Conservation (phyloP, 2,329 filamentous ascomycete species). For the Ophiostoma triangulosporum region DNA sequence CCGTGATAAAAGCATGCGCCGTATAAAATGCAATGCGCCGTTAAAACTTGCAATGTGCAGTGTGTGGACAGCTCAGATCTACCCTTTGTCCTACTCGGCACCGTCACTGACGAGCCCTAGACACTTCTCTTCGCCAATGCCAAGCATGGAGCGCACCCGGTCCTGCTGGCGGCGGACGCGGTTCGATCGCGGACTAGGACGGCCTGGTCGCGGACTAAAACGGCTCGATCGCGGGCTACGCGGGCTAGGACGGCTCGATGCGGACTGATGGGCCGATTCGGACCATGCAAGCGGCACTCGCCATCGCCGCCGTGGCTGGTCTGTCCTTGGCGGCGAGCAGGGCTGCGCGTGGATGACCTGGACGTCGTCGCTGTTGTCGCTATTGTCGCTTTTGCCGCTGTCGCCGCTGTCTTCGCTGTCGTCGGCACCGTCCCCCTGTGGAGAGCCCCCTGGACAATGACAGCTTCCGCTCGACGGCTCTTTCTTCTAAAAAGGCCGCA, state of each 20-base stretch:
- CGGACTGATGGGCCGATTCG: neutral
- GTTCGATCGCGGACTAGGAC: neutral
- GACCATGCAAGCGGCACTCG: neutral
- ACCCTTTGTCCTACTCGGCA: neutral
- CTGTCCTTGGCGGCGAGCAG: neutral
- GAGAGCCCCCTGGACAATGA: neutral
- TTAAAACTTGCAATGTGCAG: no score
- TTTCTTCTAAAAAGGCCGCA: slow-evolving; percentile 1
- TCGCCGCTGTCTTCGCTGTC: no score
- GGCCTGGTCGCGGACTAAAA: no score
- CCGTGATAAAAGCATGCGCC: no score
- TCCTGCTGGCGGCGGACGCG: neutral
- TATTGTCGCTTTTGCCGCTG: neutral
- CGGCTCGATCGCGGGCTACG: neutral
- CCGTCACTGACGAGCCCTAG: neutral
- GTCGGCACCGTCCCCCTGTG: no score
- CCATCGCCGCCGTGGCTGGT: neutral
- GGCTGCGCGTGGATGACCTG: neutral
- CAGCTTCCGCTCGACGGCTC: neutral
- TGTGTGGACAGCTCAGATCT: neutral
- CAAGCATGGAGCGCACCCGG: neutral
- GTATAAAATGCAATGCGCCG: no score
- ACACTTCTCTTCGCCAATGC: neutral
- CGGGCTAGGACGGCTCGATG: no score
- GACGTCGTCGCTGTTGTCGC: neutral